Percentiles rank a stretch among this genome's conserved stretches.
phyloP scores from a whole-genome alignment of 495 filamentous ascomycete species.

The Penicillium waksmanii region DNA sequence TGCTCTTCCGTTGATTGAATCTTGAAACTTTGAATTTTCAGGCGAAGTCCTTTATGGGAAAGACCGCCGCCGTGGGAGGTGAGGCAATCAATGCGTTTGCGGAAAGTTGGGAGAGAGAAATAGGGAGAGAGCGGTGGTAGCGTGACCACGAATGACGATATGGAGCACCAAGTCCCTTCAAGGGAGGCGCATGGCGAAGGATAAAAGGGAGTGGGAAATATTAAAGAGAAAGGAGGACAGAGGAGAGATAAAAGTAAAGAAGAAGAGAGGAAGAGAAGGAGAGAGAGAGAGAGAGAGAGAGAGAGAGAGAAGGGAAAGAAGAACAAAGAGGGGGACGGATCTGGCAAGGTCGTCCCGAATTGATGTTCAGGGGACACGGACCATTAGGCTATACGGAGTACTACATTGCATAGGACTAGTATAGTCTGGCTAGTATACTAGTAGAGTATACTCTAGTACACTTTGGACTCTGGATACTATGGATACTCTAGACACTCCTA shows the following conservation, averaged over 20 bases:
- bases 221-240: slow-evolving; percentile 10
- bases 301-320: slow-evolving; percentile 16
- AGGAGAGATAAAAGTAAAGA: slow-evolving; percentile 10
- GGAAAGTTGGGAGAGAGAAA: slow-evolving; percentile 3
- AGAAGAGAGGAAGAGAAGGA: slow-evolving; percentile 17
- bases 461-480: no score
- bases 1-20: no score
- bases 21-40: no score
- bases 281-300: slow-evolving; percentile 14
- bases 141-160: slow-evolving; percentile 46
- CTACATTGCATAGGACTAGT: not conserved
- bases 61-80: no score
- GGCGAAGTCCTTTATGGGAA: no score
- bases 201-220: slow-evolving; percentile 3
- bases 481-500: no score
- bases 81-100: not conserved
- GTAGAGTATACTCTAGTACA: not conserved
- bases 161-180: slow-evolving; percentile 38
- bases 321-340: slow-evolving; percentile 20
- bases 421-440: not conserved
- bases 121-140: slow-evolving; percentile 31
- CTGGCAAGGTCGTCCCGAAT: slow-evolving; percentile 34
- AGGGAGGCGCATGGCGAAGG: slow-evolving; percentile 43
- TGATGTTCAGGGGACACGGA: slow-evolving; percentile 35
- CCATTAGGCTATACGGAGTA: slow-evolving; percentile 11